Evolutionary conservation across 495 filamentous ascomycete species (phyloP).

Genomic region (Aspergillus cristatus): DNA sequence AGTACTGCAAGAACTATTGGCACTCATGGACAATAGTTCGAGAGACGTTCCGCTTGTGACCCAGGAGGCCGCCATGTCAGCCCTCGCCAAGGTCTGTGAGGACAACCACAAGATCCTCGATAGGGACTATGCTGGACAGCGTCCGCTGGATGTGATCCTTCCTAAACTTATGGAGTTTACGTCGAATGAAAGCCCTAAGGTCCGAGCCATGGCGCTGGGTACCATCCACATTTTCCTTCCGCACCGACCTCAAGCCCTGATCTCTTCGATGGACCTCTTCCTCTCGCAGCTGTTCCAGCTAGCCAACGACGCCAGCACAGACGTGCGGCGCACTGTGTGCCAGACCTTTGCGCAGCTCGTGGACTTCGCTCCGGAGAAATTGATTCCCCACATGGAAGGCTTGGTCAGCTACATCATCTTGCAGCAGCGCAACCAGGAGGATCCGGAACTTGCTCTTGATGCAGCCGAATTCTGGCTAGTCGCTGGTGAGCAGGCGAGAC

Average conservation of each 20-base stretch:
- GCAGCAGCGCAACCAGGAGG: constrained; percentile 75
- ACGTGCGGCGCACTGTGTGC: constrained; percentile 85
- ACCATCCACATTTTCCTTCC: constrained; percentile 88
- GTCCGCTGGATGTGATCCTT: constrained; percentile 79
- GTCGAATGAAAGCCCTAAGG: constrained; percentile 57
- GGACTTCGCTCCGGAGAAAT: constrained; percentile 81
- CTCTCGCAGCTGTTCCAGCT: constrained; percentile 75
- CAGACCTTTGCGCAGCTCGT: constrained; percentile 87
- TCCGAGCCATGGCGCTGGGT: constrained; percentile 68
- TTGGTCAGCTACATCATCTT: constrained; percentile 88
- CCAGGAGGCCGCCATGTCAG: constrained; percentile 90
- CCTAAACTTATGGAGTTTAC: constrained; percentile 88
- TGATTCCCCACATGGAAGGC: constrained; percentile 78
- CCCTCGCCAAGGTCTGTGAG: constrained; percentile 90
- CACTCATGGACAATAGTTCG: constrained; percentile 61
- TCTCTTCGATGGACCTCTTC: constrained; percentile 68
- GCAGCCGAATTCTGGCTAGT: constrained; percentile 97
- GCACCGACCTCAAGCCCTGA: constrained; percentile 65
- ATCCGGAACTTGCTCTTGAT: constrained; percentile 86
- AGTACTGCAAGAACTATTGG: constrained; percentile 68
- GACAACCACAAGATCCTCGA: constrained; percentile 86
- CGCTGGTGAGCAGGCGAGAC: constrained; percentile 73
- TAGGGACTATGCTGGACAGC: constrained; percentile 73
- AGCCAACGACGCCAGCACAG: constrained; percentile 60
- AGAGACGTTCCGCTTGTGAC: constrained; percentile 57